Base-by-base conservation (phyloP, 2,329 filamentous ascomycete species). In the Fusarium cyanostomum region DNA sequence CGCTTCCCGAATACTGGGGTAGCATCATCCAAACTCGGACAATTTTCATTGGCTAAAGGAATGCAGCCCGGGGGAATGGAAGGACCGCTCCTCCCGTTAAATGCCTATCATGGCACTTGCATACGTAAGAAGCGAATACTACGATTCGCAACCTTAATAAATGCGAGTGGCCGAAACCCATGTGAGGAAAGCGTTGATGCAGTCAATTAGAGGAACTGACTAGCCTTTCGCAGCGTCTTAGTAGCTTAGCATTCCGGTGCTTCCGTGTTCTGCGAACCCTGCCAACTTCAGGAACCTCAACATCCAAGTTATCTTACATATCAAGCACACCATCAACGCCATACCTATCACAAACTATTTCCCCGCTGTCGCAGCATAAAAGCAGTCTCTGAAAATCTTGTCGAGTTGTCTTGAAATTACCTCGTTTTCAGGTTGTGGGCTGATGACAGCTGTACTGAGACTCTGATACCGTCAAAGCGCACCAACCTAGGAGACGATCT, bases 231-330 rank as follows among this genome's bases (percentile, higher is more conserved):
- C 6, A 21, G 21, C 6, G 21, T 21, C 21, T 21, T 21, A 4
- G 21, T 4, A 21, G 21, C 21, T 21, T 21, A 21, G 6, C 21
- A 4, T 21, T 21, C 62, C 62, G 62, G 45, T 42, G 56, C 62
- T 50, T 64, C 62, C 62, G 61, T 43, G 18, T 15, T 46, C 52
- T 48, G 48, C 56, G 31, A 9, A 21, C 31, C 33, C 33, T 48
- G 31, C 21, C 44, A 48, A 48, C 44, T 37, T 37, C 15, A 37
- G 24, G 27, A 37, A 48, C 44, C 31, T 15, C 34, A 48, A 48
- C 21, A 48, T 35, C 44, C 44, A 16, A 28, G 31, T 48, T 48
- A 15, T 34, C 21, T 21, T 21, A 21, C 37, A 18, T 48, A 11
- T 26, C 15, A 27, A 15, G 33, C 13, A 28, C 11, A n/a, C 16